Evolutionary conservation across 345 rosid genomes (phyloP).

Genomic region (Trapa incisa): DNA sequence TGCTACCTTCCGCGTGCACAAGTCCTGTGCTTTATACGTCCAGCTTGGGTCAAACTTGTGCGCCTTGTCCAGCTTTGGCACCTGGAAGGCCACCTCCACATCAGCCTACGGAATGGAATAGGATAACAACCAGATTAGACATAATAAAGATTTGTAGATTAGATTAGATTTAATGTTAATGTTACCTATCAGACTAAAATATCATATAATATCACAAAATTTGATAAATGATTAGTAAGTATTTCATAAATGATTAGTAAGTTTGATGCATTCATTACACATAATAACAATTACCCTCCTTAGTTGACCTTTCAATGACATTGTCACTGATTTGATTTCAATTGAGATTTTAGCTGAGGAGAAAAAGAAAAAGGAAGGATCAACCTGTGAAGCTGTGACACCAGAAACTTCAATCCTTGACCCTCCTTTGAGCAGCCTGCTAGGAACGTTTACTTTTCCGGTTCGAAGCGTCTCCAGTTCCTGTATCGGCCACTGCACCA

Average conservation of each 20-base stretch:
- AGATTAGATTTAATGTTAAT: too few species aligned
- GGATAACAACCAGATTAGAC: too few species aligned
- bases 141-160: too few species aligned
- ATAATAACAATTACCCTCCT: too few species aligned
- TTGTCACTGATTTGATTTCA: neutral
- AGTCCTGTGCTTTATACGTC: slow-evolving; percentile 36
- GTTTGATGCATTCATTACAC: too few species aligned
- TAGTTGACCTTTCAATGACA: too few species aligned
- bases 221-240: neutral
- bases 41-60: slow-evolving; percentile 40
- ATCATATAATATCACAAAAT: neutral
- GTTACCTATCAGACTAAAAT: neutral
- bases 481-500: slow-evolving; percentile 62
- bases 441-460: slow-evolving; percentile 18
- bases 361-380: neutral
- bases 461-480: slow-evolving; percentile 48
- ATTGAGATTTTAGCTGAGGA: neutral
- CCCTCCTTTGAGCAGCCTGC: slow-evolving; percentile 25
- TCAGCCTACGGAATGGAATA: slow-evolving; percentile 38
- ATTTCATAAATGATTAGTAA: too few species aligned
- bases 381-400: slow-evolving; percentile 53
- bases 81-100: slow-evolving; percentile 44
- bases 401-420: slow-evolving; percentile 37
- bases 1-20: slow-evolving; percentile 40
- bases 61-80: slow-evolving; percentile 31